Evolutionary conservation across 176 grass and related monocot genomes (phyloP), one percentile per base, ranked within the genome.

Genomic region (Cocos nucifera): DNA sequence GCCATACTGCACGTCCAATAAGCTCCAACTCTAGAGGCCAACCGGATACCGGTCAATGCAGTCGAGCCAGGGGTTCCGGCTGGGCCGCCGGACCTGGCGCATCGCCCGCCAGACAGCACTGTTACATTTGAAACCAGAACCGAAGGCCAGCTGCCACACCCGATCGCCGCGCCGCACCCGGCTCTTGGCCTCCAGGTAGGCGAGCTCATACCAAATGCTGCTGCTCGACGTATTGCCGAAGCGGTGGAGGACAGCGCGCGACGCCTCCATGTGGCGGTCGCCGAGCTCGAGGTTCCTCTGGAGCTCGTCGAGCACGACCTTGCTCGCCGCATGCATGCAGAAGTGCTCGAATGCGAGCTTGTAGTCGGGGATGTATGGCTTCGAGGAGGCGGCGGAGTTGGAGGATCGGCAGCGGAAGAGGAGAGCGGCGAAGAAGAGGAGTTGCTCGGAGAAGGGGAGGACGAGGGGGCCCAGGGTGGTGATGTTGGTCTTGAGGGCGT

Each of bases 71-170:
- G 93, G 93, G 81, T 76, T 97, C 53, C 73, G 53, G 16, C 65
- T 53, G 16, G 87, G 93, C 69, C 85, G 79, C 65, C 83, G 79
- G 54, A 78, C 84, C 70, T 87, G 78, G 29, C 76, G 77, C 30
- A 85, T 79, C 57, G 93, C 81, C 74, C 82, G 79, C 93, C 93
- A 98, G 0, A 98, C 93, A 9, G 88, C 88, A 70, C 93, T 98
- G 84, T 92, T 98, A 78, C 93, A 98, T 79, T 98, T 98, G 93
- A 98, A 98, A 0, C 93, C 93, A 0, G 93, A 98, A 4, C 93
- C 93, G 72, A 98, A 98, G 3, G 93, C 93, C 67, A 98, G 79
- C 82, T 98, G 93, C 93, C 93, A 98, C 9, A 98, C 84, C 59
- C 93, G 93, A 83, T 98, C 93, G 29, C 93, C 93, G 44, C 81